phyloP scores from a whole-genome alignment of 148 eudicot genomes.

The Rhododendron vialii region DNA sequence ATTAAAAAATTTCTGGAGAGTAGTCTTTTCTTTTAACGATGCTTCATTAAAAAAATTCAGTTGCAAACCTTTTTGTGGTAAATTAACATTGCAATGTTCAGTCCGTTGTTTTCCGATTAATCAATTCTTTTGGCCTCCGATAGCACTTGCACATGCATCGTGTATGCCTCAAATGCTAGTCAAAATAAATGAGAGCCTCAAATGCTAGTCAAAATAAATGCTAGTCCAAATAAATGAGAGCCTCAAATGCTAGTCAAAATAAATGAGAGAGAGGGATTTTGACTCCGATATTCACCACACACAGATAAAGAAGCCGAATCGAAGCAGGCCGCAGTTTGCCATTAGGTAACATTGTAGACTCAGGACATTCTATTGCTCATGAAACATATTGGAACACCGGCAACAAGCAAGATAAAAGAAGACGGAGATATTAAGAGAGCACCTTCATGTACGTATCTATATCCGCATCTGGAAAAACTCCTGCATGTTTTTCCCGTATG shows the following conservation, averaged over 20 bases:
- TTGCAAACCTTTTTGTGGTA: too few species aligned
- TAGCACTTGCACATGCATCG: too few species aligned
- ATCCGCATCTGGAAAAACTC: slow-evolving; percentile 67
- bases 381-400: background rate
- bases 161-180: too few species aligned
- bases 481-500: slow-evolving; percentile 71
- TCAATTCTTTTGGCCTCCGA: too few species aligned
- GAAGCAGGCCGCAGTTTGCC: background rate
- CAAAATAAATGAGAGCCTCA: too few species aligned
- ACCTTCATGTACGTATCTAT: slow-evolving; percentile 86
- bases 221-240: too few species aligned
- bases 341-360: background rate
- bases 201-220: too few species aligned
- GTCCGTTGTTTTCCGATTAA: too few species aligned
- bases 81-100: too few species aligned
- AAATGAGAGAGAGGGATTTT: background rate
- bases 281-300: background rate
- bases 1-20: background rate
- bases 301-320: background rate
- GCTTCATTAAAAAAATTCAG: too few species aligned
- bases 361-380: background rate
- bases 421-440: background rate
- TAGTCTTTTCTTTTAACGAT: too few species aligned
- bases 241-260: background rate
- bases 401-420: background rate